A percentile compares a stretch with the other conserved stretches of the same genome.
Evolutionary conservation across 345 rosid genomes (phyloP).

Genomic region (Melaleuca alternifolia): DNA sequence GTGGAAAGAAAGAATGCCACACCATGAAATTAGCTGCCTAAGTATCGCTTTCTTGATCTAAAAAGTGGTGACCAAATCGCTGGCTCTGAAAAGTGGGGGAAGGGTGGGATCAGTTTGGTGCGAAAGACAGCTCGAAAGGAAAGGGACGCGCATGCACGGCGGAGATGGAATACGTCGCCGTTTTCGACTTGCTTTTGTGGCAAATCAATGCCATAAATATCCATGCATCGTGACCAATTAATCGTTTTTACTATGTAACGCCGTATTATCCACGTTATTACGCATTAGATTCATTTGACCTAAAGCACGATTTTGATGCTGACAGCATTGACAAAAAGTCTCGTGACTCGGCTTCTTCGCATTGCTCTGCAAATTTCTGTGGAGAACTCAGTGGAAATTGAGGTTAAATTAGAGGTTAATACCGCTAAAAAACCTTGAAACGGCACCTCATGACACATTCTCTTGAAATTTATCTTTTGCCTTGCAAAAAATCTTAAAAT

Average conservation of each 20-base stretch:
- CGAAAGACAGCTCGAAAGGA: not conserved
- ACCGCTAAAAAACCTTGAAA: not conserved
- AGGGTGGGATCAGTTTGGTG: not conserved
- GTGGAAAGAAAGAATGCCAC: not conserved
- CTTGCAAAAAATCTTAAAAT: accelerated
- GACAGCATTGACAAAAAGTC: too few species aligned
- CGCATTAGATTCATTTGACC: not conserved
- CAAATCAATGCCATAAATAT: not conserved
- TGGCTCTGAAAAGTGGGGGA: not conserved
- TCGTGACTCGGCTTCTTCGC: not conserved
- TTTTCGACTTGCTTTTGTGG: not conserved
- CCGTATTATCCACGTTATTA: not conserved
- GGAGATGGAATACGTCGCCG: not conserved
- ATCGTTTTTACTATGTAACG: not conserved
- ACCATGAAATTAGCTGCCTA: not conserved
- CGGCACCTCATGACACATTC: not conserved
- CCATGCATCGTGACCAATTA: not conserved
- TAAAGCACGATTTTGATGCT: not conserved
- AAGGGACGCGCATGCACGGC: not conserved
- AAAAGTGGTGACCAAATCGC: not conserved
- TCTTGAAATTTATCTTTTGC: accelerated
- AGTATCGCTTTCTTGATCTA: not conserved
- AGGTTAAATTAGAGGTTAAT: not conserved
- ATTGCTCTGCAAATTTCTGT: not conserved
- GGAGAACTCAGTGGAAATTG: not conserved